Conservation (phyloP, 257 asterid genomes). For the Petunia axillaris region DNA sequence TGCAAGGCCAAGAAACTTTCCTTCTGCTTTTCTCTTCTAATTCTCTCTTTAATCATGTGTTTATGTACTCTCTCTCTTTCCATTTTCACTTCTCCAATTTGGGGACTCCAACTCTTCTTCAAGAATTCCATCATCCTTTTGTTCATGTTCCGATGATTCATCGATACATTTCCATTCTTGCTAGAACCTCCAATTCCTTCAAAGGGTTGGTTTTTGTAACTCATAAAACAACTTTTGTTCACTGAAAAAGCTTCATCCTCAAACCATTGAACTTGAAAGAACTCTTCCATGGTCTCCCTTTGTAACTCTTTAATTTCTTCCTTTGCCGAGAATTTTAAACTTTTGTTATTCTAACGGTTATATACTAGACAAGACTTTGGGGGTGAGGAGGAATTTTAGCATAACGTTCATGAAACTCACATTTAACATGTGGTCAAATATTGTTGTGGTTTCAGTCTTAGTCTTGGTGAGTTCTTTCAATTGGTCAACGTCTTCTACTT, state of each 20-base stretch:
- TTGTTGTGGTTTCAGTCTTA: background rate
- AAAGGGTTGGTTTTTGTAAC: slow-evolving; percentile 25
- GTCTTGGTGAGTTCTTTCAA: background rate
- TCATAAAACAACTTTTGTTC: slow-evolving; percentile 42
- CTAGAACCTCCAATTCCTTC: slow-evolving; percentile 21
- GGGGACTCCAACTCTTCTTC: slow-evolving; percentile 36
- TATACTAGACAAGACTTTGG: background rate
- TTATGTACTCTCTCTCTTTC: slow-evolving; percentile 36
- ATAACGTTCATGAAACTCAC: slow-evolving; percentile 8
- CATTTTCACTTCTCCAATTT: slow-evolving; percentile 9
- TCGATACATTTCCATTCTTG: background rate
- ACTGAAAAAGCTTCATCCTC: slow-evolving; percentile 28
- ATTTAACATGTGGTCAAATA: slow-evolving; percentile 37
- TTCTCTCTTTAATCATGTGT: slow-evolving; percentile 54
- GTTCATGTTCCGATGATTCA: slow-evolving; percentile 34
- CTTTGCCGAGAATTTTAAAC: background rate
- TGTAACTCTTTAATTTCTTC: background rate
- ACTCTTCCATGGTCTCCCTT: slow-evolving; percentile 36
- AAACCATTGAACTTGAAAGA: slow-evolving; percentile 35
- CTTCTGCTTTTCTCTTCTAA: slow-evolving; percentile 54
- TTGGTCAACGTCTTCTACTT: background rate
- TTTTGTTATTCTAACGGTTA: slow-evolving; percentile 25
- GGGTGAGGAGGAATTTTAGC: background rate
- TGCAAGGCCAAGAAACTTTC: slow-evolving; percentile 43
- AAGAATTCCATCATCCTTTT: slow-evolving; percentile 52